Evolutionary conservation across 768 basidiomycete genomes (phyloP).

Genomic region (Agrocybe pediades): DNA sequence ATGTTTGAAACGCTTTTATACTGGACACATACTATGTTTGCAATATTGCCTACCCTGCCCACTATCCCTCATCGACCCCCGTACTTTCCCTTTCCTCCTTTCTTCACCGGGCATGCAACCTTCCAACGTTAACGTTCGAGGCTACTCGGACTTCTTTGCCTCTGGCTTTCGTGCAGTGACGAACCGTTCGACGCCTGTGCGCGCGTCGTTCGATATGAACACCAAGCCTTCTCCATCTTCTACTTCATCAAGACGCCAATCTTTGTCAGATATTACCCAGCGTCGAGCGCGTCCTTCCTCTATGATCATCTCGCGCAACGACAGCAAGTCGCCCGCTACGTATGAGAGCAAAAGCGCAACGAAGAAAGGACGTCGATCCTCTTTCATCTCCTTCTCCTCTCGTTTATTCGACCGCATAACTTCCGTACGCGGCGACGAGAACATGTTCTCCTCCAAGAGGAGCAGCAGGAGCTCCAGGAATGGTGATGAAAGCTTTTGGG

Average conservation of each 20-base stretch:
- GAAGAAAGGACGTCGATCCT: slow-evolving; percentile 28
- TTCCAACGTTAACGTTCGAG: slow-evolving; percentile 18
- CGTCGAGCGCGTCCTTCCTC: slow-evolving; percentile 29
- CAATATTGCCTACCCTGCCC: neutral
- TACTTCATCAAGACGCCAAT: slow-evolving; percentile 5
- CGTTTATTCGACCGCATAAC: slow-evolving; percentile 36
- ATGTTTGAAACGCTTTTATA: slow-evolving; percentile 6
- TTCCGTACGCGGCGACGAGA: slow-evolving; percentile 21
- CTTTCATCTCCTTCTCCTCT: slow-evolving; percentile 33
- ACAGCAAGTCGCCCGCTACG: slow-evolving; percentile 6
- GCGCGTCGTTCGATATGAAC: slow-evolving; percentile 5
- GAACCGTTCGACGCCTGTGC: slow-evolving; percentile 12
- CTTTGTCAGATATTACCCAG: slow-evolving; percentile 17
- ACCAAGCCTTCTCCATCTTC: slow-evolving; percentile 6
- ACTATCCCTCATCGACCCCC: neutral
- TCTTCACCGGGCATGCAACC: slow-evolving; percentile 11
- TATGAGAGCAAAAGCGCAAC: slow-evolving; percentile 8
- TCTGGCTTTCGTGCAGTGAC: slow-evolving; percentile 46
- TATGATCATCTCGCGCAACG: slow-evolving; percentile 24
- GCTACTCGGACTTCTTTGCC: slow-evolving; percentile 51
- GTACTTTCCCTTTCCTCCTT: slow-evolving; percentile 1
- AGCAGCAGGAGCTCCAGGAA: slow-evolving; percentile 17
- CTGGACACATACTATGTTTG: slow-evolving; percentile 2
- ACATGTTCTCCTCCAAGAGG: slow-evolving; percentile 16
- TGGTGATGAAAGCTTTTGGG: slow-evolving; percentile 25